Conservation (phyloP, 192 early-diverging fungal species). For the Powellomyces hirtus region DNA sequence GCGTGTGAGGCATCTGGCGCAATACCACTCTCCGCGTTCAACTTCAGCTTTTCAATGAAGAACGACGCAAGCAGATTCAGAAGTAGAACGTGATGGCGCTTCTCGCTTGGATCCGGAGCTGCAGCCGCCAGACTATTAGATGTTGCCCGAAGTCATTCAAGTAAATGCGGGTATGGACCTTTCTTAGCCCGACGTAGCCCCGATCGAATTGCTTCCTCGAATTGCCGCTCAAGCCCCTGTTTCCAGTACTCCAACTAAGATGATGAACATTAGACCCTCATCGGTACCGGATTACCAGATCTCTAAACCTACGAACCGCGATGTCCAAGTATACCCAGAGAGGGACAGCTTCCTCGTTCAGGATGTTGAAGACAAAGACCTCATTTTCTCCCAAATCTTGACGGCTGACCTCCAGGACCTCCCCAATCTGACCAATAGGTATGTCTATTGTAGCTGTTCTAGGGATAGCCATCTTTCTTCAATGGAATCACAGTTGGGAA, state of each 20-base stretch:
- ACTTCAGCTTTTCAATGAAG: constrained; percentile 67
- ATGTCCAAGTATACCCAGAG: constrained; percentile 67
- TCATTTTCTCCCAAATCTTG: constrained; percentile 55
- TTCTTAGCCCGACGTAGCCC: constrained; percentile 6
- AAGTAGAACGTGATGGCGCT: constrained; percentile 50
- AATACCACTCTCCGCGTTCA: too few species aligned
- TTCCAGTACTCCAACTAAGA: constrained; percentile 70
- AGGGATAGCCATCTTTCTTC: neutral
- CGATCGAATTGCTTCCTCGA: constrained; percentile 21
- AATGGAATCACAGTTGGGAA: too few species aligned
- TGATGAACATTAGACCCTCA: neutral
- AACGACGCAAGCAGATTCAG: constrained; percentile 73
- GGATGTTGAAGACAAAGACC: constrained; percentile 65
- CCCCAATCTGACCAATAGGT: constrained; percentile 42
- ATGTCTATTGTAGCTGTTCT: constrained; percentile 15
- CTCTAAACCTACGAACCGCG: constrained; percentile 46
- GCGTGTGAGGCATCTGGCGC: too few species aligned
- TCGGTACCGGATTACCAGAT: neutral
- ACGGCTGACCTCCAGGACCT: constrained; percentile 72
- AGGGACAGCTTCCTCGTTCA: constrained; percentile 62
- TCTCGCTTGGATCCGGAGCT: neutral
- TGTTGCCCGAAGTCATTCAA: too few species aligned
- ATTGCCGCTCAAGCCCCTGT: constrained; percentile 38
- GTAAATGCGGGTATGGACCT: too few species aligned
- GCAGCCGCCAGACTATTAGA: too few species aligned